Percentiles rank a stretch among this genome's conserved stretches.
Evolutionary conservation across 176 grass and related monocot genomes (phyloP).

Genomic region (Oropetium thomaeum): DNA sequence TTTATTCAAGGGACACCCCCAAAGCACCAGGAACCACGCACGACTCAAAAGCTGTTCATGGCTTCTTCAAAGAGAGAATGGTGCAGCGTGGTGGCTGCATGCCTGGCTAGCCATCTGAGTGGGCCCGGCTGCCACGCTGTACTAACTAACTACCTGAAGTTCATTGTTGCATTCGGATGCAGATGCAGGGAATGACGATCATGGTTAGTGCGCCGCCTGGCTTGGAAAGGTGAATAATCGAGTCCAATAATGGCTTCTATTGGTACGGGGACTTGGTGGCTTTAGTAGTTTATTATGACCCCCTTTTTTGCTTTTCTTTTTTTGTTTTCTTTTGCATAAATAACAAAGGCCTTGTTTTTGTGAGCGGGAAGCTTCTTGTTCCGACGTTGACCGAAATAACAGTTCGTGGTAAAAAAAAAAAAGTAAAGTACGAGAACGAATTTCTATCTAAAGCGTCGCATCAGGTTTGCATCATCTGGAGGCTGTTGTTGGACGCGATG

Average conservation of each 20-base stretch:
- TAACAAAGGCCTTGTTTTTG: background rate
- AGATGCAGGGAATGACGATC: constrained; percentile 2
- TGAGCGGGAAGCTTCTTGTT: background rate
- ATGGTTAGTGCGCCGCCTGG: background rate
- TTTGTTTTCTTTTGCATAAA: too few species aligned
- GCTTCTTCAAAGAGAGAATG: background rate
- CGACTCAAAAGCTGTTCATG: background rate
- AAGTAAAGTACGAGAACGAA: too few species aligned
- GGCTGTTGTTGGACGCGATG: too few species aligned
- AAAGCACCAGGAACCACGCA: background rate
- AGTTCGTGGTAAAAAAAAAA: background rate
- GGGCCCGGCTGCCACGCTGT: background rate
- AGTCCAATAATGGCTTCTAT: background rate
- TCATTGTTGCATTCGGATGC: background rate
- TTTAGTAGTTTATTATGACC: background rate
- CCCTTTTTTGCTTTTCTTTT: background rate
- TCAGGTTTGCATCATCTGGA: too few species aligned
- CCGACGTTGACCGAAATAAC: background rate
- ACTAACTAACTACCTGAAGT: background rate
- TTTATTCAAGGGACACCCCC: background rate
- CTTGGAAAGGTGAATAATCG: background rate
- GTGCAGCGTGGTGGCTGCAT: too few species aligned
- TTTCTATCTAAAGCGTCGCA: too few species aligned
- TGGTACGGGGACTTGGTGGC: background rate
- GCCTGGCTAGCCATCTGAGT: background rate